A percentile compares a stretch with the other conserved stretches of the same genome.
These are phyloP conservation scores for Kurtzmaniella quercitrusa DNA, from an alignment of 1,139 yeast genomes.

Conservation along the genomic window DNA sequence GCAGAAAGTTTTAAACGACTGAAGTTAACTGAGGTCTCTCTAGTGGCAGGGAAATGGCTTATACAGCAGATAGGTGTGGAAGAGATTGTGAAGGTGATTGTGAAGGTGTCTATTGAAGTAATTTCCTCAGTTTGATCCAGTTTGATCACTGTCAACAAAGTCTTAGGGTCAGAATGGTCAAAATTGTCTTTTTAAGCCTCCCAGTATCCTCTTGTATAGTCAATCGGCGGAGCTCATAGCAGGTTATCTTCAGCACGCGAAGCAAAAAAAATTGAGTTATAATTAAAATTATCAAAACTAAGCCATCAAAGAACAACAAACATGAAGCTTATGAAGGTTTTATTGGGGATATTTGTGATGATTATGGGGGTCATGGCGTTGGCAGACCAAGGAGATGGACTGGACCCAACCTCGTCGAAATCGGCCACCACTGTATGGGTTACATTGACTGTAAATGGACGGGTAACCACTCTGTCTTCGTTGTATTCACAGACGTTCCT, in stretches of 20 bases:
- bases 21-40: too few species aligned
- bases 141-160: too few species aligned
- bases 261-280: background rate
- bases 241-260: background rate
- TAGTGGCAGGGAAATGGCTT: too few species aligned
- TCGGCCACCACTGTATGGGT: constrained; percentile 27
- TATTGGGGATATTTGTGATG: constrained; percentile 9
- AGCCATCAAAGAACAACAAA: background rate
- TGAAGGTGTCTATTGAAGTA: too few species aligned
- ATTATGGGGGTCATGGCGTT: constrained; percentile 14
- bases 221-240: background rate
- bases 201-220: too few species aligned
- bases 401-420: constrained; percentile 11
- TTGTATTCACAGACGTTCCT: constrained; percentile 30
- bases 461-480: constrained; percentile 22
- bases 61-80: too few species aligned
- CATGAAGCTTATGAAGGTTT: constrained; percentile 11
- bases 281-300: background rate
- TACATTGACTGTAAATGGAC: constrained; percentile 33
- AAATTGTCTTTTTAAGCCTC: too few species aligned
- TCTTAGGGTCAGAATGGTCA: too few species aligned
- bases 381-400: constrained; percentile 21
- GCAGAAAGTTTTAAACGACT: too few species aligned
- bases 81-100: too few species aligned
- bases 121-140: too few species aligned